Percentiles rank a stretch among this genome's conserved stretches.
phyloP scores from a whole-genome alignment of 371 early-diverging fungal genomes.

The Mucor indicus region DNA sequence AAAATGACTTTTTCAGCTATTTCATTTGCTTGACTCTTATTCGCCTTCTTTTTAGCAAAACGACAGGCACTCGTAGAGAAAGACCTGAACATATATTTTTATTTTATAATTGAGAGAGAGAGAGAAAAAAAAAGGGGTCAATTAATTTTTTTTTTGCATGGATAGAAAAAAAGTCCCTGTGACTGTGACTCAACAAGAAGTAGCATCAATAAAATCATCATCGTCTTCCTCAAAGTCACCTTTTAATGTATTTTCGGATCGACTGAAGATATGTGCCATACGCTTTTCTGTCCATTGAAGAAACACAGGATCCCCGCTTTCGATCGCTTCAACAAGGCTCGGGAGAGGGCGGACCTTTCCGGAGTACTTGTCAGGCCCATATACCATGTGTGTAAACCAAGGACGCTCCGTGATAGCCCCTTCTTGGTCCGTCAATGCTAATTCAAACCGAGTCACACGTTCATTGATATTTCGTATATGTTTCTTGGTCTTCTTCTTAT shows the following conservation, averaged over 20 bases:
- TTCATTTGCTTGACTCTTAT: slow-evolving; percentile 1
- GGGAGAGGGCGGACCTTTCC: slow-evolving; percentile 48
- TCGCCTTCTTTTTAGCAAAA: slow-evolving; percentile 16
- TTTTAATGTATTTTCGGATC: slow-evolving; percentile 1
- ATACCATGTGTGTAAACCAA: slow-evolving; percentile 62
- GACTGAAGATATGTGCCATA: neutral
- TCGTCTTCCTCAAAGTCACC: neutral
- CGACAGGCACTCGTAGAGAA: slow-evolving; percentile 1
- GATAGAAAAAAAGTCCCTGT: too few relatives aligned
- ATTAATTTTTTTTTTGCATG: too few relatives aligned
- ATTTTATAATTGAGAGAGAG: too few relatives aligned
- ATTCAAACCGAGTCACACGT: slow-evolving; percentile 43
- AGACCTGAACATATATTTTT: too few relatives aligned
- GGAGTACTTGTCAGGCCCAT: slow-evolving; percentile 55
- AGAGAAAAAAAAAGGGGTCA: too few relatives aligned
- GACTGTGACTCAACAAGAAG: too few relatives aligned
- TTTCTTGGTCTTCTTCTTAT: slow-evolving; percentile 4
- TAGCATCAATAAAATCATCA: too few relatives aligned
- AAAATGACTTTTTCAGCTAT: slow-evolving; percentile 38
- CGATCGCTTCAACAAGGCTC: slow-evolving; percentile 30
- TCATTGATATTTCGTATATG: slow-evolving; percentile 31
- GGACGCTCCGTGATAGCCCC: slow-evolving; percentile 24
- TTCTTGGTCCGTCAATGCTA: slow-evolving; percentile 48
- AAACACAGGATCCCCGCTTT: neutral
- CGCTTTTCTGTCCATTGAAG: neutral